Evolutionary conservation across 768 basidiomycete species (phyloP).

Genomic region (Porpolomopsis calyptriformis): DNA sequence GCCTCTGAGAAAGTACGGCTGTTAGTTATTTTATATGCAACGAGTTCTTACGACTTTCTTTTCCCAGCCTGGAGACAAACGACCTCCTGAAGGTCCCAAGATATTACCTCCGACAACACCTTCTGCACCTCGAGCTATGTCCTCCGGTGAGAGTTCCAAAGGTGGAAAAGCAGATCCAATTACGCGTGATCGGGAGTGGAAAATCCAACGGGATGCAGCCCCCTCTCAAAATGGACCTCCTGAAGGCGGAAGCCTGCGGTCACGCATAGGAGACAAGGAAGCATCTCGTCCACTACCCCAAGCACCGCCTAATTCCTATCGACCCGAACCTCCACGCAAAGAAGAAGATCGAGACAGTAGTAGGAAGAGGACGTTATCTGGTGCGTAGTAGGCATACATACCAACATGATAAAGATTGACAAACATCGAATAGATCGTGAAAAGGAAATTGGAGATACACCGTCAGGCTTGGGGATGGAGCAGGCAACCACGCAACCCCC

Average conservation of each 20-base stretch:
- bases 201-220: conserved; percentile 26
- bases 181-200: conserved; percentile 40
- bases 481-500: conserved; percentile 31
- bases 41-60: conserved; percentile 4
- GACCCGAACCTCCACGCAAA: conserved; percentile 32
- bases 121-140: conserved; percentile 66
- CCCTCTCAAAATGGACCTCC: conserved; percentile 11
- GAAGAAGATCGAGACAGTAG: conserved; percentile 57
- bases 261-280: conserved; percentile 58
- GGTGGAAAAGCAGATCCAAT: conserved; percentile 30
- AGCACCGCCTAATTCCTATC: conserved; percentile 32
- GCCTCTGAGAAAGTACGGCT: conserved; percentile 53
- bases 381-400: conserved; percentile 28
- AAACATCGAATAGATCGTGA: conserved; percentile 44
- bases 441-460: conserved; percentile 35
- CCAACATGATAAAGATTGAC: background rate
- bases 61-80: conserved; percentile 46
- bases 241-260: conserved; percentile 25
- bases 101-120: conserved; percentile 47
- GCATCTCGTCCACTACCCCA: conserved; percentile 26
- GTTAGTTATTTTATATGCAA: background rate
- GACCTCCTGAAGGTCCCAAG: conserved; percentile 45
- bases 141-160: conserved; percentile 34
- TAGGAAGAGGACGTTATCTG: conserved; percentile 60
- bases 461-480: conserved; percentile 27